These are phyloP conservation scores for Entamoeba histolytica DNA, from an alignment of 208 protist genomes.

Conservation along the genomic window DNA sequence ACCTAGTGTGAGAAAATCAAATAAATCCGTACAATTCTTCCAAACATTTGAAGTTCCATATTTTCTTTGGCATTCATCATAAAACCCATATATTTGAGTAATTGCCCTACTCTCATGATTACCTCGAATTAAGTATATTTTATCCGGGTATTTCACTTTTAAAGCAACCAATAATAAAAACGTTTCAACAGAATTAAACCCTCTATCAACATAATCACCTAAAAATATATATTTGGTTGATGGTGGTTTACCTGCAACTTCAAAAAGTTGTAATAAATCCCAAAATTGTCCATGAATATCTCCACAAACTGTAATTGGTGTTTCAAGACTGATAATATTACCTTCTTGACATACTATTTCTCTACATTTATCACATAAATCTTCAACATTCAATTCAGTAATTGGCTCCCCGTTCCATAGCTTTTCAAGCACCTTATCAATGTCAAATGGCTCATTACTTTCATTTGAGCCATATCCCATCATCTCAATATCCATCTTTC, in stretches of 20 bases:
- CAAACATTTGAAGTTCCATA: constrained; percentile 85
- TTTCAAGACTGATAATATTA: constrained; percentile 71
- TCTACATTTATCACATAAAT: background rate
- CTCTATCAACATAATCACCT: constrained; percentile 24
- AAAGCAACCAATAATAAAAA: constrained; percentile 11
- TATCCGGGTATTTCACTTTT: constrained; percentile 70
- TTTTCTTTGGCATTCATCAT: constrained; percentile 88
- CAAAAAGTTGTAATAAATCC: constrained; percentile 87
- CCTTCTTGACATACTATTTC: constrained; percentile 64
- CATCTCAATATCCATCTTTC: background rate
- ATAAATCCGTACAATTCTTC: constrained; percentile 77
- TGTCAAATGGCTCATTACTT: background rate
- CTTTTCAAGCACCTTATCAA: background rate
- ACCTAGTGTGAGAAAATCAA: constrained; percentile 82
- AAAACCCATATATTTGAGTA: constrained; percentile 94
- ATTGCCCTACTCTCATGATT: constrained; percentile 91
- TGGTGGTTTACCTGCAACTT: constrained; percentile 68
- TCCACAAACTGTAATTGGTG: constrained; percentile 71
- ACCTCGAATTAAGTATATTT: constrained; percentile 76
- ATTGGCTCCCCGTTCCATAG: background rate
- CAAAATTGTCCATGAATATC: constrained; percentile 84
- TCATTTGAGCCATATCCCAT: background rate
- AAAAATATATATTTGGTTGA: constrained; percentile 77
- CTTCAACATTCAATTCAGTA: background rate
- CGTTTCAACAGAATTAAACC: constrained; percentile 15